A percentile compares a stretch with the other conserved stretches of the same genome.
Conservation (phyloP, 805 yeast species). For the Zygoascus flipseniorum region DNA sequence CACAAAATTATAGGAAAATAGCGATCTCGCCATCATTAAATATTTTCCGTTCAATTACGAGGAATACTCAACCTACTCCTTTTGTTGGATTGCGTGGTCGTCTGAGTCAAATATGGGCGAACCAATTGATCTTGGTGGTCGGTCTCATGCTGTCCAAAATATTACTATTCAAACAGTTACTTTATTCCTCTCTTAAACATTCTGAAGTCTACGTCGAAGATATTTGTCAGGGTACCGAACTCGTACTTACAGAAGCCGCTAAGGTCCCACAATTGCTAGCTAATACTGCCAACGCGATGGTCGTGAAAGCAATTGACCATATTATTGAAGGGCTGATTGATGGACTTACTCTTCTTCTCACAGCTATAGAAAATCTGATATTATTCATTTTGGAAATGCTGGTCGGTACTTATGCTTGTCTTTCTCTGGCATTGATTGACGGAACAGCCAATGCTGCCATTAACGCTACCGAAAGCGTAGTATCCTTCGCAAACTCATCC, state of each 20-base stretch:
- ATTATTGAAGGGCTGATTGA: conserved; percentile 40
- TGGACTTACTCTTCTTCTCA: conserved; percentile 39
- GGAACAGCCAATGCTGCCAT: conserved; percentile 67
- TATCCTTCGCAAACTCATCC: conserved; percentile 54
- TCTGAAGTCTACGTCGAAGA: conserved; percentile 33
- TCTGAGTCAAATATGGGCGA: conserved; percentile 36
- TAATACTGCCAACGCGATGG: conserved; percentile 42
- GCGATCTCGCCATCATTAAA: no score
- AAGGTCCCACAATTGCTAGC: conserved; percentile 53
- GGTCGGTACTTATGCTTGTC: conserved; percentile 81
- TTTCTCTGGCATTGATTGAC: conserved; percentile 63
- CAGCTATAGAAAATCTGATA: conserved; percentile 51
- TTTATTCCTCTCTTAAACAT: conserved; percentile 35
- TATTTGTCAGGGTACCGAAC: conserved; percentile 43
- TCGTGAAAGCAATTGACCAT: conserved; percentile 40
- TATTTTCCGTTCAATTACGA: no score
- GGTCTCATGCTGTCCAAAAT: conserved; percentile 54
- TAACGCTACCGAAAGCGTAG: conserved; percentile 58
- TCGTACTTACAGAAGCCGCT: conserved; percentile 26
- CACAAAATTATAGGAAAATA: no score
- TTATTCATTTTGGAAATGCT: conserved; percentile 62
- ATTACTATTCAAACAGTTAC: conserved; percentile 42
- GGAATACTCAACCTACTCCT: conserved; percentile 2
- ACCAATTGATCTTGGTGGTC: conserved; percentile 51
- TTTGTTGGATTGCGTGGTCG: conserved; percentile 21